Base-by-base conservation (phyloP, 2,329 filamentous ascomycete genomes). In the Cladosporium cucumerinum region DNA sequence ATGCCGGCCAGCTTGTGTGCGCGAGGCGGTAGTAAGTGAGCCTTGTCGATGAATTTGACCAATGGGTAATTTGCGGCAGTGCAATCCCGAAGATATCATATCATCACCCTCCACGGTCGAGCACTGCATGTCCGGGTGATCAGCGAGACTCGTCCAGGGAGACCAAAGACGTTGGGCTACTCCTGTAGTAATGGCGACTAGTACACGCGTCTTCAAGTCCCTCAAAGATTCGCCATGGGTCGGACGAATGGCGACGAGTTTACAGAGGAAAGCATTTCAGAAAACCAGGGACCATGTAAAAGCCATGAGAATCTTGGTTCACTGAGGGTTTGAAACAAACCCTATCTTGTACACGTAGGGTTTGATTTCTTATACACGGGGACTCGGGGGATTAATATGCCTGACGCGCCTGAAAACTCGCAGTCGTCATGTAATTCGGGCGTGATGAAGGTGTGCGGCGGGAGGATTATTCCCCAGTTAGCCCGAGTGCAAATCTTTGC, bases 401-500 rank as follows among this genome's bases (percentile, higher is more conserved):
- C 39, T 46, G n/a, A 21, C 16, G 16, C 16, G 34, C 34, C 34
- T 39, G 36, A 46, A n/a, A 43, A 34, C 12, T 34, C 18, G 39
- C n/a, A 21, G n/a, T 30, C 51, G 51, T 32, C 51, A 54, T 54
- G 28, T 12, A 54, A 30, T 54, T 30, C 25, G 51, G 14, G 18
- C 51, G 30, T 28, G 26, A 54, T 54, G 51, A 54, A 14, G 51
- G 32, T 54, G 26, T n/a, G 51, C 51, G 51, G 51, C 51, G 51
- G 51, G 6, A 54, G 51, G 51, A 54, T 8, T 54, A 18, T 30
- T 30, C 51, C 51, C 51, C n/a, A 54, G 30, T 54, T 30, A 30
- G 51, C 11, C 51, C 36, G 57, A 46, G 26, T 26, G 57, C 57
- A n/a, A 26, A 59, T 59, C 57, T 59, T 59, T 49, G 36, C 57